These are phyloP conservation scores for Babesia ovata DNA, from an alignment of 169 alveolate species.

Conservation along the genomic window DNA sequence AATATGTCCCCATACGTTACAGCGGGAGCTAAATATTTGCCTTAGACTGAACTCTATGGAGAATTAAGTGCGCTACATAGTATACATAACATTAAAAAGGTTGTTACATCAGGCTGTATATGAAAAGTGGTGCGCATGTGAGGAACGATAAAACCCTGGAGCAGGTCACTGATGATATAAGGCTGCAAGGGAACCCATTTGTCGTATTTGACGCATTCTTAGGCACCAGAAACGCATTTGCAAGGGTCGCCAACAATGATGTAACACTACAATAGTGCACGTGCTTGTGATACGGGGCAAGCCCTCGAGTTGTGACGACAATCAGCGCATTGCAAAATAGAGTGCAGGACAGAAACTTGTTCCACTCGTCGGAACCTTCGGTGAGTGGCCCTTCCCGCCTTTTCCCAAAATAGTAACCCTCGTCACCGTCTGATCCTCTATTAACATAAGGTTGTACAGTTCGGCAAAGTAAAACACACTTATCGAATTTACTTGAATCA, in stretches of 20 bases:
- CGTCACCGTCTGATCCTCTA: constrained; percentile 10
- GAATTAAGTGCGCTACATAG: too few relatives aligned
- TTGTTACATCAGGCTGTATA: constrained; percentile 9
- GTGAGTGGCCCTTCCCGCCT: constrained; percentile 20
- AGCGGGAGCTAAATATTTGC: too few relatives aligned
- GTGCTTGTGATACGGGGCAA: constrained; percentile 20
- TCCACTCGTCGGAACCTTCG: constrained; percentile 22
- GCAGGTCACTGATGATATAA: constrained; percentile 19
- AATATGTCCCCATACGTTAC: too few relatives aligned
- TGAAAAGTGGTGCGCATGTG: constrained; percentile 33
- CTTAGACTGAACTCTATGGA: too few relatives aligned
- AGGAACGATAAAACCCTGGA: constrained; percentile 19
- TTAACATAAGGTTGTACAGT: too few relatives aligned
- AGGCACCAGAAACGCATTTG: constrained; percentile 25
- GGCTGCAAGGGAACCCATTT: constrained; percentile 3
- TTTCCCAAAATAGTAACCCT: constrained; percentile 27
- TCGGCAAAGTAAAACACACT: too few relatives aligned
- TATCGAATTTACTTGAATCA: too few relatives aligned
- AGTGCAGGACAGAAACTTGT: constrained; percentile 17
- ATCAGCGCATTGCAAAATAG: constrained; percentile 26
- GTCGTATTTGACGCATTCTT: background rate
- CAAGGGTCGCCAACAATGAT: constrained; percentile 10
- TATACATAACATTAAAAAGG: too few relatives aligned
- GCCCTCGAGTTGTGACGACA: constrained; percentile 28
- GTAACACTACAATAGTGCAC: constrained; percentile 33